phyloP scores from a whole-genome alignment of 345 rosid species.

The Acer campestre region DNA sequence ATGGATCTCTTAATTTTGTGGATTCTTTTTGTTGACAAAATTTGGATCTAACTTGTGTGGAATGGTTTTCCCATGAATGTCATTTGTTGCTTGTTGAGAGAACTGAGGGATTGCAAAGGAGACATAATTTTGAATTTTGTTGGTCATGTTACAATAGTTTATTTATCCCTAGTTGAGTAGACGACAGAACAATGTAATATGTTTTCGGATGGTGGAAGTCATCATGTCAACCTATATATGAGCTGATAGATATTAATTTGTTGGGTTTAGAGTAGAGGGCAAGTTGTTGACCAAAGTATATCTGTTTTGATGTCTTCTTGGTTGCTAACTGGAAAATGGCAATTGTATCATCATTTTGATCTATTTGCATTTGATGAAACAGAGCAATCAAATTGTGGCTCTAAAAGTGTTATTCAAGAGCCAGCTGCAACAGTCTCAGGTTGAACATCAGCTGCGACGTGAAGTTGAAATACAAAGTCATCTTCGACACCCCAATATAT shows the following conservation, averaged over 20 bases:
- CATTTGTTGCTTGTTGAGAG: slow-evolving; percentile 4
- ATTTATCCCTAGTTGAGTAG: neutral
- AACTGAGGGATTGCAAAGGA: neutral
- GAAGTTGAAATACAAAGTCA: slow-evolving; percentile 99
- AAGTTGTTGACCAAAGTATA: too few species aligned
- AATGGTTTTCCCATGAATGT: neutral
- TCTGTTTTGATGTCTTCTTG: neutral
- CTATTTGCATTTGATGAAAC: slow-evolving; percentile 18
- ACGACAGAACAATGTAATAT: neutral
- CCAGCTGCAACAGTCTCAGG: slow-evolving; percentile 96
- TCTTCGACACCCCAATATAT: slow-evolving; percentile 85
- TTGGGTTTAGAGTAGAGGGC: too few species aligned
- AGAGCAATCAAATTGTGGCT: slow-evolving; percentile 97
- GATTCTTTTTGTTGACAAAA: slow-evolving; percentile 1
- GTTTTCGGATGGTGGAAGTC: neutral
- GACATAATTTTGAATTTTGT: neutral
- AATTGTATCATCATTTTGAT: neutral
- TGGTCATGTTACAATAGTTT: neutral
- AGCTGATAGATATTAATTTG: neutral
- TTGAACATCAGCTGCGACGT: slow-evolving; percentile 92
- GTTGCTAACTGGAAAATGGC: neutral
- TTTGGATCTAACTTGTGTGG: neutral
- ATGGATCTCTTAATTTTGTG: neutral
- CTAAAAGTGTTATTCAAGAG: slow-evolving; percentile 91
- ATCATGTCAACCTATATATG: neutral